Conservation (phyloP, 2,329 filamentous ascomycete genomes). For the Botryotinia globosa region DNA sequence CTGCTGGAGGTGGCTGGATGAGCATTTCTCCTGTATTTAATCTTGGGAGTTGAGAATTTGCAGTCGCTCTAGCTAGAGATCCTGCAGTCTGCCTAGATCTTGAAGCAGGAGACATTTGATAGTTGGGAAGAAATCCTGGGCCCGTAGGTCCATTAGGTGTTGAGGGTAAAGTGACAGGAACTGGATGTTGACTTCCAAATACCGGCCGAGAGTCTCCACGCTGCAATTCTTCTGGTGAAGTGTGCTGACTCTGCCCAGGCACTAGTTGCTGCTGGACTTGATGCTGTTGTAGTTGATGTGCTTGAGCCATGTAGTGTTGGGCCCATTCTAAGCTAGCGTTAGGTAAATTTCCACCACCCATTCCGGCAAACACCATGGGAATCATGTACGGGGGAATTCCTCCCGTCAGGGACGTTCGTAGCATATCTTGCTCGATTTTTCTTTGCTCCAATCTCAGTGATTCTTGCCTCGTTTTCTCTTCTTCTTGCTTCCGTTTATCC, state of each 20-base stretch:
- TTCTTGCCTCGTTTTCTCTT: conserved; percentile 65
- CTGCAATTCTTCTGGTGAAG: conserved; percentile 54
- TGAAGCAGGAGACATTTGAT: conserved; percentile 38
- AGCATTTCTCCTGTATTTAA: conserved; percentile 45
- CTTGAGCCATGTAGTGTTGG: conserved; percentile 61
- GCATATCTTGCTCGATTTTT: conserved; percentile 69
- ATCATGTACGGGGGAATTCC: conserved; percentile 73
- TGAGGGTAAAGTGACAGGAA: conserved; percentile 34
- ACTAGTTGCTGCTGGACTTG: conserved; percentile 42
- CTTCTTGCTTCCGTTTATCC: conserved; percentile 69
- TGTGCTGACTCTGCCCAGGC: conserved; percentile 45
- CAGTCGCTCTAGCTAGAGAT: conserved; percentile 32
- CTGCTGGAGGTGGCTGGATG: conserved; percentile 40
- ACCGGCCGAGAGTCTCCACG: conserved; percentile 50
- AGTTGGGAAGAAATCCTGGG: conserved; percentile 34
- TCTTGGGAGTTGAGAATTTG: conserved; percentile 40
- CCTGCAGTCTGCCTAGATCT: conserved; percentile 34
- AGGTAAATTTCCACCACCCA: conserved; percentile 61
- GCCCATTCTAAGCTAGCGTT: conserved; percentile 64
- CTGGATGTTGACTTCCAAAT: conserved; percentile 30
- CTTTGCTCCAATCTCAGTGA: conserved; percentile 67
- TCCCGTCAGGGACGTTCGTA: conserved; percentile 64
- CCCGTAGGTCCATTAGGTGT: conserved; percentile 33
- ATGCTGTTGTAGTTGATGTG: conserved; percentile 47
- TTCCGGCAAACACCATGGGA: conserved; percentile 70